A percentile compares a stretch with the other conserved stretches of the same genome.
These are phyloP conservation scores for Rosa chinensis DNA, from an alignment of 306 rosid species.

Conservation along the genomic window DNA sequence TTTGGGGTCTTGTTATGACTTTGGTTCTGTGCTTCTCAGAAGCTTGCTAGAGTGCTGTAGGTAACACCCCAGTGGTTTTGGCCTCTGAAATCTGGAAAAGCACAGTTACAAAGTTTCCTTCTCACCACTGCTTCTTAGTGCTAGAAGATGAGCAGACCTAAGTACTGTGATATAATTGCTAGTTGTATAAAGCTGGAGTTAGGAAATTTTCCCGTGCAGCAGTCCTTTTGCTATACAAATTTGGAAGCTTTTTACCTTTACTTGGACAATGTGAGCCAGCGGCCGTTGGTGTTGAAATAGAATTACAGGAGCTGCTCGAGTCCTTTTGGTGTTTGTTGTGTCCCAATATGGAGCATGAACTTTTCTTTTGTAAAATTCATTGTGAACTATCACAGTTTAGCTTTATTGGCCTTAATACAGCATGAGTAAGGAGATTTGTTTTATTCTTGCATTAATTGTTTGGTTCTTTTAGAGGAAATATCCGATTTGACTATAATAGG, in stretches of 20 bases:
- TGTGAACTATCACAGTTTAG: background rate
- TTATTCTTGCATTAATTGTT: background rate
- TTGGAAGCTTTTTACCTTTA: background rate
- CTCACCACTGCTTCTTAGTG: background rate
- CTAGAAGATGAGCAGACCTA: background rate
- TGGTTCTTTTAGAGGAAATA: background rate
- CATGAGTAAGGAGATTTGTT: background rate
- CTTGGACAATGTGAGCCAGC: background rate
- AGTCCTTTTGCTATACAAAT: too few species aligned
- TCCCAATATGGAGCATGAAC: background rate
- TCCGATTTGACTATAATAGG: background rate
- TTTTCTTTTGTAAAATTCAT: background rate
- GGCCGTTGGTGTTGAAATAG: background rate
- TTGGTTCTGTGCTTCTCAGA: background rate
- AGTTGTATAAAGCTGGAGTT: background rate
- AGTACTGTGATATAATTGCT: background rate
- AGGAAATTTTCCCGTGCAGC: background rate
- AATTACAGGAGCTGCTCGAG: background rate
- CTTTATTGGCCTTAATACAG: background rate
- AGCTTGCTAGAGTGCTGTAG: background rate
- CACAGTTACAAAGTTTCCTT: background rate
- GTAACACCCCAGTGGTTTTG: background rate
- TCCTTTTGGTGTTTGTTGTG: background rate
- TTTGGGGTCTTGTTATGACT: background rate
- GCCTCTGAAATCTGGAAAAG: background rate